Conservation (phyloP, 2,329 filamentous ascomycete genomes). For the Aspergillus awamori region DNA sequence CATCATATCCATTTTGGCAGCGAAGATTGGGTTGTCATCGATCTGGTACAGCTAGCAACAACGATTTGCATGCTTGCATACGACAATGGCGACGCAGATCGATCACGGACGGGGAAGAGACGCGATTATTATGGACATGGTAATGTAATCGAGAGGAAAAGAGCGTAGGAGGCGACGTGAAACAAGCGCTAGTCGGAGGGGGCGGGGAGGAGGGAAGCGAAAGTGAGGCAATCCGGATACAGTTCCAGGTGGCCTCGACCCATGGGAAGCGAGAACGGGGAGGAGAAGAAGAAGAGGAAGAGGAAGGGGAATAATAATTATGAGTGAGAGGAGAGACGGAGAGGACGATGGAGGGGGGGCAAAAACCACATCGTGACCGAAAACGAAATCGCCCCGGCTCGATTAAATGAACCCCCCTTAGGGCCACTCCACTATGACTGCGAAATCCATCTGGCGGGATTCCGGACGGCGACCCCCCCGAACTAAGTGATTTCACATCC, state of each 20-base stretch:
- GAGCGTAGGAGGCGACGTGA: slow-evolving; percentile 6
- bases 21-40: slow-evolving; percentile 20
- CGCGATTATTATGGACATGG: slow-evolving; percentile 16
- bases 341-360: slow-evolving; percentile 14
- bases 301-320: slow-evolving; percentile 6
- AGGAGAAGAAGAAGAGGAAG: slow-evolving; percentile 12
- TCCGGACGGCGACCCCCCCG: neutral
- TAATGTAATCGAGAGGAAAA: slow-evolving; percentile 14
- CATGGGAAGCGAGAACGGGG: slow-evolving; percentile 6
- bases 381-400: slow-evolving; percentile 12
- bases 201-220: neutral
- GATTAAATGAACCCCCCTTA: slow-evolving; percentile 13
- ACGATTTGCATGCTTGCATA: slow-evolving; percentile 32
- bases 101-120: slow-evolving; percentile 9
- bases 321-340: slow-evolving; percentile 6
- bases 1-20: slow-evolving; percentile 35
- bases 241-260: slow-evolving; percentile 8
- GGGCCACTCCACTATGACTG: slow-evolving; percentile 10
- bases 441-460: slow-evolving; percentile 1
- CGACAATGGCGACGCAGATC: neutral
- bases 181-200: neutral
- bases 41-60: slow-evolving; percentile 18
- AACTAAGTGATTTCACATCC: neutral
- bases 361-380: slow-evolving; percentile 19
- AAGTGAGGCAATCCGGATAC: slow-evolving; percentile 2